phyloP scores from a whole-genome alignment of 192 early-diverging fungal genomes.

The Coemansia reversa region DNA sequence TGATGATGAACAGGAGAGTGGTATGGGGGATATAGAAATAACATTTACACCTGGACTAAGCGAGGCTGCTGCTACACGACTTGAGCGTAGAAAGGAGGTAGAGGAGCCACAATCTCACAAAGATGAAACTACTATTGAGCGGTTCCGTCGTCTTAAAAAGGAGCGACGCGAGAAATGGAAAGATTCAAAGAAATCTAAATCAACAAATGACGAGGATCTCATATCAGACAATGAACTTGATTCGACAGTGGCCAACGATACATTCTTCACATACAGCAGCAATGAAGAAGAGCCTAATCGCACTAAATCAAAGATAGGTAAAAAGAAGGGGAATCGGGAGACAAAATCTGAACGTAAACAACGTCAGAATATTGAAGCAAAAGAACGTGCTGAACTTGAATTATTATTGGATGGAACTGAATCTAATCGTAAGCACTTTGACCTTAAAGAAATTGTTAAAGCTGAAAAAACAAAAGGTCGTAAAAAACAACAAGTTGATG shows the following conservation, averaged over 20 bases:
- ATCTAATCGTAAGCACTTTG: slow-evolving; percentile 73
- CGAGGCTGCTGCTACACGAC: slow-evolving; percentile 57
- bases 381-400: slow-evolving; percentile 74
- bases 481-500: slow-evolving; percentile 57
- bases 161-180: slow-evolving; percentile 23
- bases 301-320: slow-evolving; percentile 28
- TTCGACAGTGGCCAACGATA: slow-evolving; percentile 50
- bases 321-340: slow-evolving; percentile 48
- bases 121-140: slow-evolving; percentile 62
- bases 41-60: slow-evolving; percentile 92
- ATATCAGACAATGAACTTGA: slow-evolving; percentile 62
- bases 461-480: slow-evolving; percentile 57
- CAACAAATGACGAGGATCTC: slow-evolving; percentile 41
- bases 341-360: slow-evolving; percentile 56
- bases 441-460: slow-evolving; percentile 83
- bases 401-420: slow-evolving; percentile 73
- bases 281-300: slow-evolving; percentile 14
- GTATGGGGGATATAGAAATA: slow-evolving; percentile 85
- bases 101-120: slow-evolving; percentile 27
- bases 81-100: slow-evolving; percentile 55
- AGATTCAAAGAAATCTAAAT: not conserved
- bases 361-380: slow-evolving; percentile 59
- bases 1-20: slow-evolving; percentile 38
- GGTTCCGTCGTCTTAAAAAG: not conserved
- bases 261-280: slow-evolving; percentile 58